Base-by-base conservation (phyloP, 2,329 filamentous ascomycete genomes). In the Grosmannia penicillata region DNA sequence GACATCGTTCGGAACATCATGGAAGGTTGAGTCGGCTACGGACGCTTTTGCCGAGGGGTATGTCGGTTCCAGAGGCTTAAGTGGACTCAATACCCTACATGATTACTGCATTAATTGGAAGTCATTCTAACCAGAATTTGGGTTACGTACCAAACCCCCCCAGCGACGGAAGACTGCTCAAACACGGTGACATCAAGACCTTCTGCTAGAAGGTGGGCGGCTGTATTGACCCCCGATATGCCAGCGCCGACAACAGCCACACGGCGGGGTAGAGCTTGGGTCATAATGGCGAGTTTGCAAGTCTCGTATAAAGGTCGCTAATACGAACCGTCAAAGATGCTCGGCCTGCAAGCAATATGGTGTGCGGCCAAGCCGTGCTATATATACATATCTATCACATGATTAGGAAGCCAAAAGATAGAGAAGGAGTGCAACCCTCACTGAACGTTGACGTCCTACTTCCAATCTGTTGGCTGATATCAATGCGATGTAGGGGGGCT, bases 221-320 rank as follows among this genome's bases (percentile, higher is more conserved):
- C 57, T 0, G 59, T 46, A 8, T 48, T 53, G 4, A 62, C 58
- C 2, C 60, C 60, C 33, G 58, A 61, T 18, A 62, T 56, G 2
- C 60, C 60, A 6, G 59, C 56, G 4, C 60, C 60, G 27, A 63
- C 49, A 2, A 63, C 56, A 1, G 58, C 60, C 1, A 62, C 58
- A 8, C 33, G 42, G 10, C 32, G 35, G 17, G 25, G 31, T 11
- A 8, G 32, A 35, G 23, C n/a, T 2, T n/a, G 22, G 5, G 32
- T 13, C 32, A 15, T 24, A 15, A 8, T 7, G 13, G n/a, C 9
- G 14, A 34, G 9, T 6, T 29, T 8, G 29, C 3, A 6, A 31
- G 8, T 10, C 7, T 31, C 10, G 17, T 5, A 18, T 6, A 18
- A 31, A 8, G 17, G 21, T 7, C 27, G 8, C n/a, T 14, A n/a